Evolutionary conservation across 208 protist genomes (phyloP), one percentile per base, ranked within the genome.

Genomic region (Herpetomonas tarakana): DNA sequence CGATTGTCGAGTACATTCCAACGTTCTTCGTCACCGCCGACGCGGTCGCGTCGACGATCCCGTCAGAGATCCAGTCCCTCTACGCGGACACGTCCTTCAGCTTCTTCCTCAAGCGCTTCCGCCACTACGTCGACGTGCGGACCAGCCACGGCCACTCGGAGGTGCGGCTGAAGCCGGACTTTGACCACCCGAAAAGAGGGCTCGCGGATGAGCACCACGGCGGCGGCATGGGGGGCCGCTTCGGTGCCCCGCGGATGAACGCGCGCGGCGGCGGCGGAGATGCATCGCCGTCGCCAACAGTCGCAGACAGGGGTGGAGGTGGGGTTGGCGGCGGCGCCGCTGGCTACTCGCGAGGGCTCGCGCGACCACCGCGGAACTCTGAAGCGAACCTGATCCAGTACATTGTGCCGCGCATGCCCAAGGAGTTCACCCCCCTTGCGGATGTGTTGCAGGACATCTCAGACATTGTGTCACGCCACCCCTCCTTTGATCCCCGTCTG

Each of bases 51-150:
- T 65, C 67, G 16, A 64, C 62, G 35, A 18, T 96, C 6, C 83
- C 89, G 14, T 52, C 62, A 7, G 66, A 72, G 26, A 59, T 93
- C 1, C 61, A 75, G 62, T 26, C 55, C 28, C 71, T 84, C 44
- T 94, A 82, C 47, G 49, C 68, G 14, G 82, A 77, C 39, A 76
- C 73, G 12, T 71, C 61, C 11, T 74, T 92, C 38, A 27, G 76
- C 14, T 87, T 79, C 53, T 91, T 82, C 52, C 35, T 94, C 41
- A 86, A 78, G 58, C 84, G 88, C 14, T 85, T 88, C 39, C 62
- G 74, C 1, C 81, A 91, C 64, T 92, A 95, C 62, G 58, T 95
- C 24, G 86, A 95, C 46, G 64, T 86, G 12, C 78, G 83, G 29
- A 76, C 77, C 6, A 2, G 55, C 1, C 75, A 84, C 58, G 71